Evolutionary conservation across 2,329 filamentous ascomycete species (phyloP).

Genomic region (Pseudocercospora macadamiae): DNA sequence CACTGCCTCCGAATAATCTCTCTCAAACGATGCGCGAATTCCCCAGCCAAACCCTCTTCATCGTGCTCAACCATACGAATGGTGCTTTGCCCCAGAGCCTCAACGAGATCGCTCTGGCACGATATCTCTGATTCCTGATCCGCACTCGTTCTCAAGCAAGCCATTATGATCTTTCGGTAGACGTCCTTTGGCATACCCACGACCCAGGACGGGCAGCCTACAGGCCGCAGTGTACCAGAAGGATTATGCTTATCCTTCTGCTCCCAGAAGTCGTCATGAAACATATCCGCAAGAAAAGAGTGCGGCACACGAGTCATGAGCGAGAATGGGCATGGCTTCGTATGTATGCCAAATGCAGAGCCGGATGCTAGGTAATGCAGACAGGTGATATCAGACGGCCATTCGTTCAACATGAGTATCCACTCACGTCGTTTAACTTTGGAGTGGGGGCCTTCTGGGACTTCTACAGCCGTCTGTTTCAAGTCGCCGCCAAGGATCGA

Average conservation of each 20-base stretch:
- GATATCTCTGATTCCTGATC: no score
- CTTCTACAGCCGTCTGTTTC: no score
- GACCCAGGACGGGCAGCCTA: not conserved
- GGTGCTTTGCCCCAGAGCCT: no score
- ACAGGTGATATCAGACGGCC: not conserved
- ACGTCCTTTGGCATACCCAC: no score
- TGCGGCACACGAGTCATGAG: not conserved
- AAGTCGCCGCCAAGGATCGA: not conserved
- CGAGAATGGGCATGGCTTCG: not conserved
- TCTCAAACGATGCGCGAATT: no score
- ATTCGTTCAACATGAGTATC: not conserved
- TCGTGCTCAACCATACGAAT: not conserved
- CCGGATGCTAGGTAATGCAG: not conserved
- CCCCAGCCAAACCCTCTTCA: not conserved
- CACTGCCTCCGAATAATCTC: not conserved
- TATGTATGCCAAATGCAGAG: not conserved
- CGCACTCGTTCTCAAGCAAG: no score
- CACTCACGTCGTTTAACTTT: no score
- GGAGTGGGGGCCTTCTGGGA: no score
- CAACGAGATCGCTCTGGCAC: no score
- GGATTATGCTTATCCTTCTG: not conserved
- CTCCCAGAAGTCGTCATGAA: not conserved
- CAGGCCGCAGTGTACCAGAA: not conserved
- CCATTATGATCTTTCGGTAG: no score
- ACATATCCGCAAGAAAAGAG: not conserved